Evolutionary conservation across 306 rosid genomes (phyloP).

Genomic region (Prunus padus): DNA sequence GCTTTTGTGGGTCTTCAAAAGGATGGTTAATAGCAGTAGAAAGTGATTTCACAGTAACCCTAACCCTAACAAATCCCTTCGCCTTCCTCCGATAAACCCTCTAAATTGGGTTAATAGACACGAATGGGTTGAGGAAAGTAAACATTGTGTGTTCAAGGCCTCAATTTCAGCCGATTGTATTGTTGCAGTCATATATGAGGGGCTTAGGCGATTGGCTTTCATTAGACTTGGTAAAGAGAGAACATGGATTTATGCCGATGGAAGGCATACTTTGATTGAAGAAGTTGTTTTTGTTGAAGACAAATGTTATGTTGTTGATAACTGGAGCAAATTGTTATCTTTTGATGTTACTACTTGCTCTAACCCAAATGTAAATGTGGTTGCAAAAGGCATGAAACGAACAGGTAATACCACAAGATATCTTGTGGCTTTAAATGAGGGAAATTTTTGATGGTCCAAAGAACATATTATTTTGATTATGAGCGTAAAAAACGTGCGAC

Average conservation of each 20-base stretch:
- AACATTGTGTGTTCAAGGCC: too few species aligned
- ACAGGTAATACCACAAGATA: background rate
- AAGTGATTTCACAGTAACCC: background rate
- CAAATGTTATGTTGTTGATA: background rate
- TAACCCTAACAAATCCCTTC: background rate
- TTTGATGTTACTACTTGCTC: background rate
- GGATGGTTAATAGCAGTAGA: background rate
- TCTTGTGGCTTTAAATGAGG: background rate
- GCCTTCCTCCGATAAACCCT: background rate
- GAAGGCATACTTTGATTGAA: background rate
- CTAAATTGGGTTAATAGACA: background rate
- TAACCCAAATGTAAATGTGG: background rate
- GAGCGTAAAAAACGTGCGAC: background rate
- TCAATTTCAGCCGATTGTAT: background rate
- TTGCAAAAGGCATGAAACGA: background rate
- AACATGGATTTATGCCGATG: background rate
- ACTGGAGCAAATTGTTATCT: background rate
- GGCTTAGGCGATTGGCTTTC: too few species aligned
- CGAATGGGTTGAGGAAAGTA: fast-evolving
- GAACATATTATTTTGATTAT: too few species aligned
- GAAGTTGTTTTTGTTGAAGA: background rate
- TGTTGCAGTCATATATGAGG: background rate
- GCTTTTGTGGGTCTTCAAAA: background rate
- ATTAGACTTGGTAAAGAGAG: background rate
- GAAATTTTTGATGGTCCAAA: background rate